Evolutionary conservation across 176 grass and related monocot species (phyloP).

Genomic region (Carex myosuroides): DNA sequence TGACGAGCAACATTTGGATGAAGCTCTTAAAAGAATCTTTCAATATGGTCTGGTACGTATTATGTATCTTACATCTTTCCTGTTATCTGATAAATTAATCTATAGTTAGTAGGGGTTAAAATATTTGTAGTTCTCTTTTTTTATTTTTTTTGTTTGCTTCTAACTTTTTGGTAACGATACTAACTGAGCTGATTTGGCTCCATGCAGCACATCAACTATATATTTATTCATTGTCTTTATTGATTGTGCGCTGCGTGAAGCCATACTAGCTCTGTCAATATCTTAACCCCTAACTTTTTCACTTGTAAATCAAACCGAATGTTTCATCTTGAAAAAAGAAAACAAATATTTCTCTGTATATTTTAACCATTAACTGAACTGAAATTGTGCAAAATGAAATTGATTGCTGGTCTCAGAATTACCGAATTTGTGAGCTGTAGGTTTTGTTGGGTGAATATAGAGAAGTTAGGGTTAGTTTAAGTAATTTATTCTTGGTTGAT

Average conservation of each 20-base stretch:
- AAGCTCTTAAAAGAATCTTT: conserved; percentile 86
- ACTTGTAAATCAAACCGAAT: neutral
- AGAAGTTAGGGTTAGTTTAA: neutral
- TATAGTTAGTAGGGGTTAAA: neutral
- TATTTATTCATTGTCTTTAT: too few species aligned
- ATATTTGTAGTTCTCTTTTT: too few species aligned
- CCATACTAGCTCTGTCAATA: too few species aligned
- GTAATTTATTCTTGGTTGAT: neutral
- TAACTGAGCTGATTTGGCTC: too few species aligned
- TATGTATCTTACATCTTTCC: conserved; percentile 24
- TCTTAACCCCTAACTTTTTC: too few species aligned
- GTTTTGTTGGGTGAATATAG: neutral
- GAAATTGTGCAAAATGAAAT: neutral
- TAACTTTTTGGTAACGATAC: too few species aligned
- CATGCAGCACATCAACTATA: too few species aligned
- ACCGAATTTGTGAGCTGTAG: neutral
- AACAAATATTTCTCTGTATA: neutral
- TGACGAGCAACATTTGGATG: conserved; percentile 92
- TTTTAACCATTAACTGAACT: neutral
- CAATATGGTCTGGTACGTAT: conserved; percentile 87
- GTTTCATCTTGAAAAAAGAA: neutral
- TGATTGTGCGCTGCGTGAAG: too few species aligned
- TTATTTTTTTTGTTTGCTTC: neutral
- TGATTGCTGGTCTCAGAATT: neutral
- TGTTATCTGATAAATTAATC: neutral